Base-by-base conservation (phyloP, 257 asterid species). In the Plantago ovata region DNA sequence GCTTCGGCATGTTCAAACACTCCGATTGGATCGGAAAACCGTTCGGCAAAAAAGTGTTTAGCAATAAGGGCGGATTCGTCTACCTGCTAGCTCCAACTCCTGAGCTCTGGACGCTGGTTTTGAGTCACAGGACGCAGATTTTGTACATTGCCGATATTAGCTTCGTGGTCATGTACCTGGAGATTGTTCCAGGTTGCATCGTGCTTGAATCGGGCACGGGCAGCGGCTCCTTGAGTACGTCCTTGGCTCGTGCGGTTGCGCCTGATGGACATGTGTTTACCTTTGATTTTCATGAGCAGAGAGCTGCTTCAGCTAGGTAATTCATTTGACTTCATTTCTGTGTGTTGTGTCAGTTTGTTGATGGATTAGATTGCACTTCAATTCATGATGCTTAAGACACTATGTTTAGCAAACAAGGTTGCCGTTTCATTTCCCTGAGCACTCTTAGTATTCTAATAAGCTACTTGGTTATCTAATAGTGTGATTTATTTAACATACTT, bases 121-220 rank as follows among this genome's bases (percentile, higher is more conserved):
- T 93, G 57, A 93, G 97, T 78, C 99, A 93, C 72, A 79, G 99
- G 79, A 93, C 99, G 36, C 99, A 93, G 77, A 93, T 93, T 70
- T 77, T 89, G 1, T 93, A 93, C 65, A 72, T 89, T n/a, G 97
- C 96, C 16, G 98, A 93, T 70, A 86, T 93, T 62, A 89, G 97
- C 67, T 89, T 93, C 36, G 94, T 93, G 38, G 73, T 93, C 15
- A 84, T 78, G 94, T 93, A 79, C 67, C 67, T 93, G 89, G 99
- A 89, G 72, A 58, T 89, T 18, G 79, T 86, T 72, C 96, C 99
- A 9, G 97, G 97, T 24, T 93, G 92, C 33, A 66, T 86, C 61
- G 97, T 93, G 71, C 94, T 93, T 20, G 99, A 93, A 67, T 89
- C 97, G 0, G 99, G 99, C 18, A 93, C 97, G 1, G 97, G 99